Conservation (phyloP, 768 basidiomycete genomes). For the Filobasidium floriforme region DNA sequence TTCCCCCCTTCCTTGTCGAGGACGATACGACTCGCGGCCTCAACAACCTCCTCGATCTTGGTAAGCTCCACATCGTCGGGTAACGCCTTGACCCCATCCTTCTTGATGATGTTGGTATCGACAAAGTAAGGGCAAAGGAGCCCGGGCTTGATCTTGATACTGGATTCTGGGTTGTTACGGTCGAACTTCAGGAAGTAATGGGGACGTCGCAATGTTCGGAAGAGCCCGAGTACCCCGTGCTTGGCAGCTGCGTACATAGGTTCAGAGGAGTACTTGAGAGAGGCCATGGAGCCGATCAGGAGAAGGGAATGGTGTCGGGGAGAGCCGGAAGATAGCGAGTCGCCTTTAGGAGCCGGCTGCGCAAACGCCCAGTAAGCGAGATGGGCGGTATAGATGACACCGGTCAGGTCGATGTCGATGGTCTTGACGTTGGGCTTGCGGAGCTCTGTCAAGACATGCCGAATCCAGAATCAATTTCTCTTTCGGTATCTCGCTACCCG, state of each 20-base stretch:
- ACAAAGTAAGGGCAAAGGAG: constrained; percentile 23
- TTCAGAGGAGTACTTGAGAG: constrained; percentile 15
- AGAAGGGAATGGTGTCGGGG: constrained; percentile 20
- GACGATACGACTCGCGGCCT: constrained; percentile 19
- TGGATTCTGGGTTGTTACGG: constrained; percentile 11
- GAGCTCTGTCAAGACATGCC: constrained; percentile 8
- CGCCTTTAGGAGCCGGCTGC: not conserved
- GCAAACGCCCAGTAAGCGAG: constrained; percentile 22
- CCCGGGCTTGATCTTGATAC: constrained; percentile 15
- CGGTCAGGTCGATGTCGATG: constrained; percentile 22
- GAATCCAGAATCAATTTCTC: too few relatives aligned
- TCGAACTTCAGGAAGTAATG: constrained; percentile 8
- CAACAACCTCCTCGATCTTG: constrained; percentile 21
- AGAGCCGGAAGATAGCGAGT: not conserved
- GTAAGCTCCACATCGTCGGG: constrained; percentile 9
- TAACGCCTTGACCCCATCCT: constrained; percentile 4
- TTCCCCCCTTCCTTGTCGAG: constrained; percentile 19
- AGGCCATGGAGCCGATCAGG: constrained; percentile 21
- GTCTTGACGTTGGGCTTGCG: constrained; percentile 19
- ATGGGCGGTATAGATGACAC: constrained; percentile 19
- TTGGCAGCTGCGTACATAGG: constrained; percentile 21
- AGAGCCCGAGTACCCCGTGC: constrained; percentile 23
- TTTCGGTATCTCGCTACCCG: too few relatives aligned
- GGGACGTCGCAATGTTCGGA: constrained; percentile 16
- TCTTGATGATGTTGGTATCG: constrained; percentile 17